phyloP scores from a whole-genome alignment of 1,284 basidiomycete genomes.

The Papiliotrema laurentii region DNA sequence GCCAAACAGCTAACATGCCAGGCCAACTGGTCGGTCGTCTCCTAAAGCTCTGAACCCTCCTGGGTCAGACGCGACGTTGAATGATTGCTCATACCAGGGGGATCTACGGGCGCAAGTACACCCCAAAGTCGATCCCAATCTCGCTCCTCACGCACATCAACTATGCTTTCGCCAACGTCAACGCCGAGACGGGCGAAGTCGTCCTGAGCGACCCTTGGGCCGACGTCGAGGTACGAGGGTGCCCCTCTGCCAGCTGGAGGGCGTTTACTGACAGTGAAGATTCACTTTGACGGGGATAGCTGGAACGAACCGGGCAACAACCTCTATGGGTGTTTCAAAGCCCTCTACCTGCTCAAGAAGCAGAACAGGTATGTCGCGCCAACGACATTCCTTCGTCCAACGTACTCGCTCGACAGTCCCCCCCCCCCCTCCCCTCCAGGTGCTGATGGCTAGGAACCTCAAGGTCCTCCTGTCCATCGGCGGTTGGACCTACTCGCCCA shows the following conservation, averaged over 20 bases:
- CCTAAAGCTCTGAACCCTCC: too few relatives aligned
- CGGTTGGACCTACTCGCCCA: slow-evolving; percentile 82
- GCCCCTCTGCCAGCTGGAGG: too few relatives aligned
- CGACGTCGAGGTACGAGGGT: slow-evolving; percentile 65
- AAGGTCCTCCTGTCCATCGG: slow-evolving; percentile 75
- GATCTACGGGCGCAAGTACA: slow-evolving; percentile 86
- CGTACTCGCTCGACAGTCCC: too few relatives aligned
- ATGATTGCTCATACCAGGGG: slow-evolving; percentile 58
- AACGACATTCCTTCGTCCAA: background rate
- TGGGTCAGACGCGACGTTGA: background rate
- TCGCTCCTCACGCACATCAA: slow-evolving; percentile 71
- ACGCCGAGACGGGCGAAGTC: slow-evolving; percentile 62
- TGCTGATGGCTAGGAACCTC: slow-evolving; percentile 54
- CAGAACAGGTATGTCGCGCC: slow-evolving; percentile 54
- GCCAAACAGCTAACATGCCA: background rate
- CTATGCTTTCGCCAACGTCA: slow-evolving; percentile 84
- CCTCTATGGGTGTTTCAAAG: slow-evolving; percentile 82
- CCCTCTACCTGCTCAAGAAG: slow-evolving; percentile 76
- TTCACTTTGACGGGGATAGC: slow-evolving; percentile 63
- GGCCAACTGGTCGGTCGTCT: slow-evolving; percentile 15
- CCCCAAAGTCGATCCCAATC: slow-evolving; percentile 63
- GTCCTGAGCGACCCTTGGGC: slow-evolving; percentile 73
- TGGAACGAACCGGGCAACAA: slow-evolving; percentile 83
- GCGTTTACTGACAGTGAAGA: too few relatives aligned
- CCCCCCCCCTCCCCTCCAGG: too few relatives aligned